phyloP scores from a whole-genome alignment of 176 grass and related monocot species.

The Eleusine coracana region DNA sequence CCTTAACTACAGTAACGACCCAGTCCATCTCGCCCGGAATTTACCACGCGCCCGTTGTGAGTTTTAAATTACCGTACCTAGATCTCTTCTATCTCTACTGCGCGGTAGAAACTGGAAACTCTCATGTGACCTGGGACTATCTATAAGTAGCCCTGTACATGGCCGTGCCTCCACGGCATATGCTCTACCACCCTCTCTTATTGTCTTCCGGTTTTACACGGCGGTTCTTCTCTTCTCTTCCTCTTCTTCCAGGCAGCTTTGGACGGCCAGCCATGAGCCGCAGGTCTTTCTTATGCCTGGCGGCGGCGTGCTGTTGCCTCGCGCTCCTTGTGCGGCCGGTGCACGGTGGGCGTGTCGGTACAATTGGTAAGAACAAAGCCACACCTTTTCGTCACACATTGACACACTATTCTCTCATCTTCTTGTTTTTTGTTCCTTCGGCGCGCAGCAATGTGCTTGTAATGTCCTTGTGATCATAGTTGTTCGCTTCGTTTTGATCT shows the following conservation, averaged over 20 bases:
- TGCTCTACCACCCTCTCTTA: no score
- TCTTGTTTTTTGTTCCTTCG: no score
- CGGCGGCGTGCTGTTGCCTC: not conserved
- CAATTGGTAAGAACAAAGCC: not conserved
- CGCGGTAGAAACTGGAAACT: not conserved
- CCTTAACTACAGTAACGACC: not conserved
- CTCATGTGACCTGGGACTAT: not conserved
- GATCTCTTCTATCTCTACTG: not conserved
- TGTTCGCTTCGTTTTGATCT: no score
- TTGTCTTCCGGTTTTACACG: slow-evolving; percentile 5
- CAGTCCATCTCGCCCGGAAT: no score
- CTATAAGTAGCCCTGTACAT: not conserved
- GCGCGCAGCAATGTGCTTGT: no score
- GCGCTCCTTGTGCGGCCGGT: not conserved
- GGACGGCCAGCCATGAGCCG: slow-evolving; percentile 8
- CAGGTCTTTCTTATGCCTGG: not conserved
- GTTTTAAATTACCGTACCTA: no score
- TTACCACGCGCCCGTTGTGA: no score
- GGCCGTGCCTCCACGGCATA: not conserved
- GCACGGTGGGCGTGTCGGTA: not conserved
- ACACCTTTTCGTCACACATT: no score
- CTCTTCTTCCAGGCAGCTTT: not conserved
- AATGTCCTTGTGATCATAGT: no score
- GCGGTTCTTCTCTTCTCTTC: not conserved
- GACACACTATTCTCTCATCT: no score